Conservation (phyloP, 148 eudicot species). For the Camellia sinensis region DNA sequence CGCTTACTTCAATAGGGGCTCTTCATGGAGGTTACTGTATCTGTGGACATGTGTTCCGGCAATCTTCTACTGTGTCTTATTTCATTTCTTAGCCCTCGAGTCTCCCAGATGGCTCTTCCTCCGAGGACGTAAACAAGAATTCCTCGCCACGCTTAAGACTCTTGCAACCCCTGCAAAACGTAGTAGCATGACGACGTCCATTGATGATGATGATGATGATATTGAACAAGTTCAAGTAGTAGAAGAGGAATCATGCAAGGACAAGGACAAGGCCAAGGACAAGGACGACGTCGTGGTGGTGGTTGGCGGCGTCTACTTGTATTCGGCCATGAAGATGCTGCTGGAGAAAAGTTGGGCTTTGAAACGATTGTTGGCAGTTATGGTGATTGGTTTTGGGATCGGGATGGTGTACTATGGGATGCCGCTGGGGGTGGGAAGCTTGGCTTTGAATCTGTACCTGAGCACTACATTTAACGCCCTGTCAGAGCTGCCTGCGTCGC, state of each 20-base stretch:
- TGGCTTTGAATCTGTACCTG: conserved; percentile 49
- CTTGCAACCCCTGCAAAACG: conserved; percentile 18
- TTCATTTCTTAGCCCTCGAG: conserved; percentile 42
- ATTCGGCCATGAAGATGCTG: conserved; percentile 43
- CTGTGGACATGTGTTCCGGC: conserved; percentile 51
- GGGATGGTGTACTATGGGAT: conserved; percentile 70
- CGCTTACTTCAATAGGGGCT: conserved; percentile 33
- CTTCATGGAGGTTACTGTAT: conserved; percentile 60
- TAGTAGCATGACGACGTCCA: not conserved
- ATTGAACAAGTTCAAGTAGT: no score
- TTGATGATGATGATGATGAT: no score
- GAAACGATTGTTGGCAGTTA: conserved; percentile 29
- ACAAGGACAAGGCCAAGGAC: no score
- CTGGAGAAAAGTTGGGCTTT: conserved; percentile 44
- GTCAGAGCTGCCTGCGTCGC: conserved; percentile 47
- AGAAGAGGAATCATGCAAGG: not conserved
- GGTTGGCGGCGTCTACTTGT: conserved; percentile 16
- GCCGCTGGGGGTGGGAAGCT: conserved; percentile 54
- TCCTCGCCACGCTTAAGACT: conserved; percentile 37
- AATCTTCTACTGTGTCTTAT: conserved; percentile 35
- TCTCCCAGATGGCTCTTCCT: conserved; percentile 76
- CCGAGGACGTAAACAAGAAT: conserved; percentile 46
- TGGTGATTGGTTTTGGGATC: conserved; percentile 45
- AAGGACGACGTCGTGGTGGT: no score
- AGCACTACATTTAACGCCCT: conserved; percentile 51